Percentiles rank a stretch among this genome's conserved stretches.
Conservation (phyloP, 1,284 basidiomycete genomes). For the Schizophyllum amplum region DNA sequence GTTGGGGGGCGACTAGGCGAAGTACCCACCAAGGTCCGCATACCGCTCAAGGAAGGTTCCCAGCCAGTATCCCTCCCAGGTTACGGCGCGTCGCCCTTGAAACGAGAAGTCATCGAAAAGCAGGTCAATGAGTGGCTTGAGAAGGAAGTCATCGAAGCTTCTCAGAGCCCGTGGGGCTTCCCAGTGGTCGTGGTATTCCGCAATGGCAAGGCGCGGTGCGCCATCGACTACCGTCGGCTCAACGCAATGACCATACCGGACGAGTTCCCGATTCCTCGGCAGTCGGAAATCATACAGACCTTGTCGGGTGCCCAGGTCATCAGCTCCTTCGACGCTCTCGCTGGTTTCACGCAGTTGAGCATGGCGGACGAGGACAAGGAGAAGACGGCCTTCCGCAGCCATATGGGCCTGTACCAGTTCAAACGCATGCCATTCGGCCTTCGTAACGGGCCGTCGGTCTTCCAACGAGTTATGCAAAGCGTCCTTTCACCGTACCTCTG, state of each 20-base stretch:
- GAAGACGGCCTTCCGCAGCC: not conserved
- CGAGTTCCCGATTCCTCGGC: conserved; percentile 31
- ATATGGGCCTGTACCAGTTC: not conserved
- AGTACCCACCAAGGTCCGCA: conserved; percentile 11
- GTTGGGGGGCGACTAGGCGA: conserved; percentile 20
- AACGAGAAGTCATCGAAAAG: too few relatives aligned
- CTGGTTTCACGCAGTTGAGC: not conserved
- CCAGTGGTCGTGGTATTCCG: too few relatives aligned
- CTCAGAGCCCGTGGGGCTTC: too few relatives aligned
- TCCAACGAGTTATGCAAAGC: not conserved
- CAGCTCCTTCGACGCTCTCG: not conserved
- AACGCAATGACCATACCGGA: conserved; percentile 27
- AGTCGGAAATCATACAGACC: conserved; percentile 27
- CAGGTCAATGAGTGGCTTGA: too few relatives aligned
- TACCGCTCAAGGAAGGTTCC: too few relatives aligned
- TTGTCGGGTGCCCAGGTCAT: conserved; percentile 10
- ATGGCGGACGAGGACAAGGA: conserved; percentile 14
- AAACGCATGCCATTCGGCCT: not conserved
- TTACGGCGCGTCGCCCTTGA: too few relatives aligned
- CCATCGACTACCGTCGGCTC: conserved; percentile 25
- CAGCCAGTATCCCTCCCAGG: too few relatives aligned
- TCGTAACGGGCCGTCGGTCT: not conserved
- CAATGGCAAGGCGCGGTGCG: too few relatives aligned
- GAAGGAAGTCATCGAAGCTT: too few relatives aligned
- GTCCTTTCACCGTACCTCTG: not conserved